These are phyloP conservation scores for Pyrus bretschneideri DNA, from an alignment of 306 rosid species.

Conservation along the genomic window DNA sequence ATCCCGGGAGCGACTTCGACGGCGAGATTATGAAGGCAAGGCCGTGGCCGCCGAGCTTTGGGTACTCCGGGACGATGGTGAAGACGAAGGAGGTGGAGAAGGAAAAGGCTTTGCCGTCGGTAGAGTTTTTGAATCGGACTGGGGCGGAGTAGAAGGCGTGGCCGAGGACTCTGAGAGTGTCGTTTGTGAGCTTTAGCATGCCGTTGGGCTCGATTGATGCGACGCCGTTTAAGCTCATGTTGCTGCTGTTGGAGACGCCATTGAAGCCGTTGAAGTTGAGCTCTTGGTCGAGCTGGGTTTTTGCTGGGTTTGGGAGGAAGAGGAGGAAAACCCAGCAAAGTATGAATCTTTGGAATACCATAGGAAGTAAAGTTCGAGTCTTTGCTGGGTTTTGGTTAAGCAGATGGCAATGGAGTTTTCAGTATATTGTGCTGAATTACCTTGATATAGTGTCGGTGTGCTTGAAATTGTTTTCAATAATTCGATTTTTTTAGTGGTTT, in stretches of 20 bases:
- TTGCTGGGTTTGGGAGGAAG: slow-evolving; percentile 4
- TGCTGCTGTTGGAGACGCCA: slow-evolving; percentile 3
- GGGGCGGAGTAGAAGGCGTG: slow-evolving; percentile 14
- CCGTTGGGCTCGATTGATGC: slow-evolving; percentile 28
- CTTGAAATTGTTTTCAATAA: not conserved
- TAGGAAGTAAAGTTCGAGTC: not conserved
- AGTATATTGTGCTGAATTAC: not conserved
- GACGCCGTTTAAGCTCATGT: slow-evolving; percentile 33
- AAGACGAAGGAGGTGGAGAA: slow-evolving; percentile 4
- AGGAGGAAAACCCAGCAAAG: slow-evolving; percentile 15
- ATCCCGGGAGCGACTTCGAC: slow-evolving; percentile 4
- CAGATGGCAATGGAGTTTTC: not conserved
- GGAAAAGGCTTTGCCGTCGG: not conserved
- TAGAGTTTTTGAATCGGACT: not conserved
- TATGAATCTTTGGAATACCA: slow-evolving; percentile 16
- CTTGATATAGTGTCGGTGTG: not conserved
- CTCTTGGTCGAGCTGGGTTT: slow-evolving; percentile 17
- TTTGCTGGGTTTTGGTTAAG: too few species aligned
- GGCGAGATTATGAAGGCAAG: slow-evolving; percentile 19
- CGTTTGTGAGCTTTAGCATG: slow-evolving; percentile 20
- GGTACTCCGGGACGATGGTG: slow-evolving; percentile 11
- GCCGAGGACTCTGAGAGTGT: slow-evolving; percentile 8
- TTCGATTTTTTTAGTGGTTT: not conserved
- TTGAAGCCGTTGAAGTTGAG: slow-evolving; percentile 24
- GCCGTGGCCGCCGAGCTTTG: slow-evolving; percentile 17